Conservation (phyloP, 2,329 filamentous ascomycete species). For the Cytospora paraplurivora region DNA sequence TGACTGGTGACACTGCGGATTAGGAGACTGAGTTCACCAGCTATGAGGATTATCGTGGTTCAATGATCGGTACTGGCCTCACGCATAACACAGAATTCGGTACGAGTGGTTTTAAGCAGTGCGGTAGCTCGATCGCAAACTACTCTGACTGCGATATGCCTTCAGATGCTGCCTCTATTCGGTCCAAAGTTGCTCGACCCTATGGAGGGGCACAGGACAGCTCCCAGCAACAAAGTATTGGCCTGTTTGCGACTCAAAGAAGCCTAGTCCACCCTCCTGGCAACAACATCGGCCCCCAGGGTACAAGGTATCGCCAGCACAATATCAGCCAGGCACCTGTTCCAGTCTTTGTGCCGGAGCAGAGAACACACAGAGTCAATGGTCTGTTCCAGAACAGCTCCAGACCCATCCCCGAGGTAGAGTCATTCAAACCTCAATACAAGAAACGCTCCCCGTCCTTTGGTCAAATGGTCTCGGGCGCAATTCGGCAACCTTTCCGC, state of each 20-base stretch:
- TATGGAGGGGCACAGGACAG: not conserved
- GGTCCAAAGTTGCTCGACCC: not conserved
- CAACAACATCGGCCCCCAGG: conserved; percentile 22
- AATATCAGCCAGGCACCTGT: conserved; percentile 16
- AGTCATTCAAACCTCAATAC: not conserved
- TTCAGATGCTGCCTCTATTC: conserved; percentile 1
- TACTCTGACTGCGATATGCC: conserved; percentile 34
- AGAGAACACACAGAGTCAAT: conserved; percentile 38
- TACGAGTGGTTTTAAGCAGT: conserved; percentile 19
- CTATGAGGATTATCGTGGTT: conserved; percentile 16
- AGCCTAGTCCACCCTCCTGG: conserved; percentile 27
- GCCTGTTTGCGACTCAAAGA: conserved; percentile 3
- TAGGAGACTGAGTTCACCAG: conserved; percentile 27
- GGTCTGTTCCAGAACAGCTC: conserved; percentile 34
- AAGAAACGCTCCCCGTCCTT: not conserved
- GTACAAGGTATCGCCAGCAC: conserved; percentile 27
- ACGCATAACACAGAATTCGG: conserved; percentile 5
- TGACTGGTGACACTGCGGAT: conserved; percentile 26
- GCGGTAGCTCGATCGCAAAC: conserved; percentile 29
- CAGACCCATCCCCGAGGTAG: not conserved
- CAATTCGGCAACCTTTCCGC: conserved; percentile 2
- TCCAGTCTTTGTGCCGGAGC: conserved; percentile 36
- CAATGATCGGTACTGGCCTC: conserved; percentile 16
- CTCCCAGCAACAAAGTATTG: not conserved
- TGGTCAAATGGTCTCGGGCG: not conserved